Percentiles rank a stretch among this genome's conserved stretches.
These are phyloP conservation scores for Podila horticola DNA, from an alignment of 192 early-diverging fungal species.

Conservation along the genomic window DNA sequence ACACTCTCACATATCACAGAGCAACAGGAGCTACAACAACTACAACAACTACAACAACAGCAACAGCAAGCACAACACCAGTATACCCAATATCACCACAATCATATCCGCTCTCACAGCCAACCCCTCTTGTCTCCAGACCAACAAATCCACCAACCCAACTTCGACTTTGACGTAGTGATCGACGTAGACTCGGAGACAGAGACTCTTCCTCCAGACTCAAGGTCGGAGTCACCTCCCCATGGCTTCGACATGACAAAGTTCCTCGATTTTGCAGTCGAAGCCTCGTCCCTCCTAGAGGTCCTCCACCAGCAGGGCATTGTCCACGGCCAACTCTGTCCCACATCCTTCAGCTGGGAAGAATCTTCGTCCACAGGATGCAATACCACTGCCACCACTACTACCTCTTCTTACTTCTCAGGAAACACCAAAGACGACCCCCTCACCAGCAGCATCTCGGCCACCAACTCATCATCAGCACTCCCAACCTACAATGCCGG, in stretches of 20 bases:
- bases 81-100: not conserved
- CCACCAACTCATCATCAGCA: slow-evolving; percentile 9
- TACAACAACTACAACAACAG: not conserved
- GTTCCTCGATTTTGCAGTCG: slow-evolving; percentile 39
- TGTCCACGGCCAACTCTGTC: slow-evolving; percentile 40
- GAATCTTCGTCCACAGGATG: slow-evolving; percentile 16
- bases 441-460: not conserved
- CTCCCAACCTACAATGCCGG: not conserved
- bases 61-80: not conserved
- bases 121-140: slow-evolving; percentile 13
- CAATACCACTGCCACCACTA: not conserved
- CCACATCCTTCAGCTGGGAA: slow-evolving; percentile 42
- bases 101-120: slow-evolving; percentile 10
- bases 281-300: slow-evolving; percentile 34
- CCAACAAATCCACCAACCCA: slow-evolving; percentile 10
- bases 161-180: slow-evolving; percentile 15
- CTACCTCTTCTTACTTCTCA: not conserved
- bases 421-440: not conserved
- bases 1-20: slow-evolving; percentile 9
- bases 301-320: slow-evolving; percentile 36
- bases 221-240: not conserved
- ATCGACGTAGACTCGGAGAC: slow-evolving; percentile 1
- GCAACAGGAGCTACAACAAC: slow-evolving; percentile 14
- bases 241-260: slow-evolving; percentile 28
- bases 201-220: not conserved